A percentile compares a stretch with the other conserved stretches of the same genome.
These are phyloP conservation scores for Sphaerostilbella broomeana DNA, from an alignment of 2,329 filamentous ascomycete genomes.

Conservation along the genomic window DNA sequence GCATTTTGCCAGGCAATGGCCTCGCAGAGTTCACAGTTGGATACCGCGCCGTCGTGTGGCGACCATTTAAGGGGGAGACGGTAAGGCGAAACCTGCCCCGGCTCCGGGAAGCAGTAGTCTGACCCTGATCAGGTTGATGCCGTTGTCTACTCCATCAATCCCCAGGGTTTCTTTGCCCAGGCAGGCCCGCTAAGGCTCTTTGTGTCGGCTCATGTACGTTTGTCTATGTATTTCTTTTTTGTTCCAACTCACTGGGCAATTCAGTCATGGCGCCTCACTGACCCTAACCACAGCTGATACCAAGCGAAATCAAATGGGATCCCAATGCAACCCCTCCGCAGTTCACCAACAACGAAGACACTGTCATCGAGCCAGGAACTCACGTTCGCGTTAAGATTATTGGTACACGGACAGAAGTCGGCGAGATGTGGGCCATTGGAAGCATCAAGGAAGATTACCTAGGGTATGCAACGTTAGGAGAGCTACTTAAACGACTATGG, in stretches of 20 bases:
- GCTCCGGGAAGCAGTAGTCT: constrained; percentile 20
- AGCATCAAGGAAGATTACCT: constrained; percentile 86
- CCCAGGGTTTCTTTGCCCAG: constrained; percentile 83
- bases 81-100: constrained; percentile 46
- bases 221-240: too few relatives aligned
- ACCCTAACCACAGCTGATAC: constrained; percentile 62
- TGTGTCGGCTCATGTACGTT: constrained; percentile 71
- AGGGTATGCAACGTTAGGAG: constrained; percentile 40
- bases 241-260: neutral
- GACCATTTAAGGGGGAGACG: constrained; percentile 96
- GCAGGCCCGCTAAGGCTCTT: constrained; percentile 74
- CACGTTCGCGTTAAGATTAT: constrained; percentile 93
- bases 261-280: neutral
- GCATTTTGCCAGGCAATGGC: constrained; percentile 85
- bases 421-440: constrained; percentile 92
- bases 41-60: constrained; percentile 95
- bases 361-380: constrained; percentile 87
- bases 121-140: constrained; percentile 70
- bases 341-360: constrained; percentile 91
- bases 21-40: constrained; percentile 91
- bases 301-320: constrained; percentile 86
- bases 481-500: constrained; percentile 19
- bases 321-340: constrained; percentile 94
- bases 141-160: constrained; percentile 84
- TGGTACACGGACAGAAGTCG: constrained; percentile 86